Conservation (phyloP, 179 eudicot genomes). For the Silene coronaria region DNA sequence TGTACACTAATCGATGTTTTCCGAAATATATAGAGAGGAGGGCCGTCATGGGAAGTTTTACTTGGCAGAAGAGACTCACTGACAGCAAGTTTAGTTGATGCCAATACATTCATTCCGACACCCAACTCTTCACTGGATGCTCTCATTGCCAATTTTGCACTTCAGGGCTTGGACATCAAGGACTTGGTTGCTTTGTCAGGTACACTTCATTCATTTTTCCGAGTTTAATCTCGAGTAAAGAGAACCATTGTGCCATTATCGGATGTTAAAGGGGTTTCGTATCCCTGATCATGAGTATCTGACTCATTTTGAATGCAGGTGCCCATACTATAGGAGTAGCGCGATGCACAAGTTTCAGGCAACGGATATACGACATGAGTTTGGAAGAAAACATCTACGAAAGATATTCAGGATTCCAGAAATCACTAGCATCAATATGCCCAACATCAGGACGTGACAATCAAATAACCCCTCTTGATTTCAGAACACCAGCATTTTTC, state of each 20-base stretch:
- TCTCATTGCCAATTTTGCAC: slow-evolving; percentile 53
- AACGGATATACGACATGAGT: slow-evolving; percentile 40
- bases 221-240: neutral
- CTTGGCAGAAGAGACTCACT: slow-evolving; percentile 67
- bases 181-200: slow-evolving; percentile 75
- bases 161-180: slow-evolving; percentile 52
- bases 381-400: slow-evolving; percentile 31
- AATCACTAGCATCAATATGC: slow-evolving; percentile 40
- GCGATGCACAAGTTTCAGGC: slow-evolving; percentile 55
- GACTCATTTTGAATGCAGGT: slow-evolving; percentile 32
- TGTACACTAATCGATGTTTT: neutral
- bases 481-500: slow-evolving; percentile 40
- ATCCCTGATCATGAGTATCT: no score
- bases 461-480: slow-evolving; percentile 45
- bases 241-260: neutral
- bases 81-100: slow-evolving; percentile 55
- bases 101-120: slow-evolving; percentile 61
- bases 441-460: slow-evolving; percentile 50
- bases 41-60: slow-evolving; percentile 59
- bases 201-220: neutral
- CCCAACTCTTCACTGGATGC: slow-evolving; percentile 51
- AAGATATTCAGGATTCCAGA: slow-evolving; percentile 28
- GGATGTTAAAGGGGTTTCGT: neutral
- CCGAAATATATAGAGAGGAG: slow-evolving; percentile 47
- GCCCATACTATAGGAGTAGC: slow-evolving; percentile 65